phyloP scores from a whole-genome alignment of 768 basidiomycete species.

The Xerocomellus amylosporus region DNA sequence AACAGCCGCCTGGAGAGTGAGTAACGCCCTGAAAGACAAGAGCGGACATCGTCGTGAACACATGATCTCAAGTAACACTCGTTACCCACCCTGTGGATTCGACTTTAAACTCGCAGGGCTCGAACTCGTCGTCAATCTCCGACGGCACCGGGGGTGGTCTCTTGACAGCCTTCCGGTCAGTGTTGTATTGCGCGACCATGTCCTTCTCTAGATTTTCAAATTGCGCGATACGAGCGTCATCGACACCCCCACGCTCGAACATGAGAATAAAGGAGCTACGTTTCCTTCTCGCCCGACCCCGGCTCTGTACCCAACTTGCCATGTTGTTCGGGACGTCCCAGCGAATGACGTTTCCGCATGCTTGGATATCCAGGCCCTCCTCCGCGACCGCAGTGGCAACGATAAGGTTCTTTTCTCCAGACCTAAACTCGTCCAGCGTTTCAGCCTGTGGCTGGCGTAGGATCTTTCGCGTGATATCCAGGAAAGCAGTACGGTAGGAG shows the following conservation, averaged over 20 bases:
- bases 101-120: slow-evolving; percentile 45
- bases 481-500: slow-evolving; percentile 52
- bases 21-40: slow-evolving; percentile 50
- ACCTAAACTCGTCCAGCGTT: slow-evolving; percentile 60
- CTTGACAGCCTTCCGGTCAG: slow-evolving; percentile 26
- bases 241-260: slow-evolving; percentile 48
- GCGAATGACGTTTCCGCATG: slow-evolving; percentile 77
- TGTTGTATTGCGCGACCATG: slow-evolving; percentile 60
- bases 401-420: slow-evolving; percentile 69
- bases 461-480: slow-evolving; percentile 68
- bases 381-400: slow-evolving; percentile 80
- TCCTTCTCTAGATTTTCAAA: slow-evolving; percentile 57
- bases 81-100: slow-evolving; percentile 60
- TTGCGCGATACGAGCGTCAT: slow-evolving; percentile 43
- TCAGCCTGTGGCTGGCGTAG: slow-evolving; percentile 50
- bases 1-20: slow-evolving; percentile 67
- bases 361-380: slow-evolving; percentile 82
- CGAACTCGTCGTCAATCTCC: slow-evolving; percentile 26
- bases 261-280: slow-evolving; percentile 73
- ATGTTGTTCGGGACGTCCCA: slow-evolving; percentile 75
- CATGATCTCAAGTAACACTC: background rate
- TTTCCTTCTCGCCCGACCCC: slow-evolving; percentile 70
- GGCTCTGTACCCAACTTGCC: slow-evolving; percentile 81
- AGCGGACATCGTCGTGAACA: background rate
- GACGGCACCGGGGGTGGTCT: slow-evolving; percentile 8